Evolutionary conservation across 306 rosid species (phyloP).

Genomic region (Mucuna pruriens): DNA sequence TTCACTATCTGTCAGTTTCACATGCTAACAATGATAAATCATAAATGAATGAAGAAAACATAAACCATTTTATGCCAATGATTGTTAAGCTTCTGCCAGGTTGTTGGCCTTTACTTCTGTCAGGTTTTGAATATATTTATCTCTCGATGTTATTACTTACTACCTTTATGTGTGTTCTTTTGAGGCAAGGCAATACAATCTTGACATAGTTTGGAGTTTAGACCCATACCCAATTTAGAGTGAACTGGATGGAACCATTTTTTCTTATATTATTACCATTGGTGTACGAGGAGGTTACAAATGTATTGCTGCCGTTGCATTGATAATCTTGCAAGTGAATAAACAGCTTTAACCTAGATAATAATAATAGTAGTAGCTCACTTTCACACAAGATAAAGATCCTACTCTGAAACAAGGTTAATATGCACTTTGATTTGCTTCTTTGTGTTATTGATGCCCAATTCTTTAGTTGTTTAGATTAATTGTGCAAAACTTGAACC

Average conservation of each 20-base stretch:
- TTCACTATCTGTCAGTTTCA: neutral
- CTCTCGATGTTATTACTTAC: neutral
- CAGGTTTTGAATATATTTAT: conserved; percentile 2
- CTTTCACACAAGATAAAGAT: conserved; percentile 17
- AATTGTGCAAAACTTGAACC: conserved; percentile 10
- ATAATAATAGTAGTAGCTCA: neutral
- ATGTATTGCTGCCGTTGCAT: conserved; percentile 6
- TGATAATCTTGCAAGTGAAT: neutral
- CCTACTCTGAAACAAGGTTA: neutral
- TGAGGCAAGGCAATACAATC: neutral
- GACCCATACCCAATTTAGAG: neutral
- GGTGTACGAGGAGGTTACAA: conserved; percentile 6
- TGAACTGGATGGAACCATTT: neutral
- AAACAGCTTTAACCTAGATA: conserved; percentile 5
- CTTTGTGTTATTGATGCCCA: neutral
- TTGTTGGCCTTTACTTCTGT: conserved; percentile 23
- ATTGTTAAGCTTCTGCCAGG: neutral
- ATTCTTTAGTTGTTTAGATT: neutral
- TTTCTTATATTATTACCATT: neutral
- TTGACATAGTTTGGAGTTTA: neutral
- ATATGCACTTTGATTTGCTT: conserved; percentile 11
- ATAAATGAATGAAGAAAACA: neutral
- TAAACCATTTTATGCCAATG: neutral
- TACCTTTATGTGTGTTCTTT: conserved; percentile 17
- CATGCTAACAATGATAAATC: neutral